Evolutionary conservation across 352 stramenopile genomes (phyloP).

Genomic region (Elongisporangium undulatum): DNA sequence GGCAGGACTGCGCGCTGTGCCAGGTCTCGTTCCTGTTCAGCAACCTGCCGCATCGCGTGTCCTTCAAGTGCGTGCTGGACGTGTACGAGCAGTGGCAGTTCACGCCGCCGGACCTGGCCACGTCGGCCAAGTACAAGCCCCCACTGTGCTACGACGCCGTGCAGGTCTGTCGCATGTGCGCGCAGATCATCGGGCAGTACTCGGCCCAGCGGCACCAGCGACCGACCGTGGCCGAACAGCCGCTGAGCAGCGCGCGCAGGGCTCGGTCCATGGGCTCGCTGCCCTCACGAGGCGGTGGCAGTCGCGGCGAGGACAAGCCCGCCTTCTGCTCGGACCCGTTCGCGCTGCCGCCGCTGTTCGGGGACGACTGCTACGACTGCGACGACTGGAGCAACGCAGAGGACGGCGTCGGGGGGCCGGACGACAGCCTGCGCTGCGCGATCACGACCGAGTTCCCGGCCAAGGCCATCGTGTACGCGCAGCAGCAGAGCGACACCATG

Average conservation of each 20-base stretch:
- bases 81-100: constrained; percentile 60
- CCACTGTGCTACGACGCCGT: constrained; percentile 73
- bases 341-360: constrained; percentile 60
- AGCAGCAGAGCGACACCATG: constrained; percentile 29
- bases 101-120: constrained; percentile 32
- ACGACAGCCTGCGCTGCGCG: constrained; percentile 8
- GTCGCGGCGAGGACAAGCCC: constrained; percentile 7
- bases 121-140: constrained; percentile 45
- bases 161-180: constrained; percentile 69
- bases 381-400: constrained; percentile 16
- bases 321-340: constrained; percentile 57
- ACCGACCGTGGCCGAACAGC: constrained; percentile 5
- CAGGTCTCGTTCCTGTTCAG: constrained; percentile 42
- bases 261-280: constrained; percentile 11
- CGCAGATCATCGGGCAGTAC: constrained; percentile 57
- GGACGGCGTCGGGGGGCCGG: constrained; percentile 4
- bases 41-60: constrained; percentile 67
- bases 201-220: constrained; percentile 18
- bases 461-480: constrained; percentile 62
- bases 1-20: constrained; percentile 60
- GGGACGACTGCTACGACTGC: constrained; percentile 33
- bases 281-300: background rate
- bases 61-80: constrained; percentile 78
- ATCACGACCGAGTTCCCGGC: constrained; percentile 26
- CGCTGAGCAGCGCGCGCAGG: constrained; percentile 1